Percentiles rank a stretch among this genome's conserved stretches.
Conservation (phyloP, 129 eudicot species). For the Pulicaria dysenterica region DNA sequence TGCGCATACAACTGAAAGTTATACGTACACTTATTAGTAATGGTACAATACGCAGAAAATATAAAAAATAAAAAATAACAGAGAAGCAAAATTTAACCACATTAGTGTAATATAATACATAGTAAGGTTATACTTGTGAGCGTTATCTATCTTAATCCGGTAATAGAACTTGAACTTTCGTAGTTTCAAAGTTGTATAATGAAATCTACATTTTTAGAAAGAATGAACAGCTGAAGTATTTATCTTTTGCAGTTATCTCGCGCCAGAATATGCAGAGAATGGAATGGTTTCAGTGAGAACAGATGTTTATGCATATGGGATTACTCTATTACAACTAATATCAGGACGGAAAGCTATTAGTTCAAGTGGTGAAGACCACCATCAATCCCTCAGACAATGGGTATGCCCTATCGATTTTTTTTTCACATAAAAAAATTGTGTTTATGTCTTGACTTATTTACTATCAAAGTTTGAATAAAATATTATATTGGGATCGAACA, state of each 20-base stretch:
- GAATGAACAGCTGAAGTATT: slow-evolving; percentile 5
- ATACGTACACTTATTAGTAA: too few relatives aligned
- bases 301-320: slow-evolving; percentile 74
- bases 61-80: too few relatives aligned
- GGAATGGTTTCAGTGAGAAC: slow-evolving; percentile 75
- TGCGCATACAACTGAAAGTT: too few relatives aligned
- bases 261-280: slow-evolving; percentile 83
- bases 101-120: too few relatives aligned
- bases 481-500: not conserved
- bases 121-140: too few relatives aligned
- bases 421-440: not conserved
- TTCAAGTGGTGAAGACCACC: slow-evolving; percentile 44
- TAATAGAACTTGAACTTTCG: not conserved
- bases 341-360: slow-evolving; percentile 63
- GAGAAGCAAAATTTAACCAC: too few relatives aligned
- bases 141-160: not conserved
- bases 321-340: slow-evolving; percentile 70
- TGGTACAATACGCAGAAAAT: too few relatives aligned
- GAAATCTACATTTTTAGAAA: not conserved
- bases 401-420: slow-evolving; percentile 39
- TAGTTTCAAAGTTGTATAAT: not conserved
- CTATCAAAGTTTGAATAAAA: not conserved
- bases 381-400: slow-evolving; percentile 75
- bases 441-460: not conserved
- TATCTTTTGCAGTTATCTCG: slow-evolving; percentile 58